These are phyloP conservation scores for Zancudomyces culisetae DNA, from an alignment of 371 early-diverging fungal species.

Conservation along the genomic window DNA sequence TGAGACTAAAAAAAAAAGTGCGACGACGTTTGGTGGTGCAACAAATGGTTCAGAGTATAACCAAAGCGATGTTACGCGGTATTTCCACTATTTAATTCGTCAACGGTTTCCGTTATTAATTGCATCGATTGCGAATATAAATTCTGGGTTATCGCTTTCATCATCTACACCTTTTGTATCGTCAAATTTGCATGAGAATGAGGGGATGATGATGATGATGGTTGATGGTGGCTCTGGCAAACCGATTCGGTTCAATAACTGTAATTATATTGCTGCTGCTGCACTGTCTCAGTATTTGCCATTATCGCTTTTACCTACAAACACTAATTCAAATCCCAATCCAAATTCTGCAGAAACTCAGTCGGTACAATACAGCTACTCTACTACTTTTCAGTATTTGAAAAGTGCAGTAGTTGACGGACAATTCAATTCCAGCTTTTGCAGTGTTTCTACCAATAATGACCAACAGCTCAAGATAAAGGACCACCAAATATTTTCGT, in stretches of 20 bases:
- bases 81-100: neutral
- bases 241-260: neutral
- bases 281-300: neutral
- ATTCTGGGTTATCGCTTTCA: neutral
- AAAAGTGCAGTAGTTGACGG: neutral
- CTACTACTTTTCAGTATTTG: neutral
- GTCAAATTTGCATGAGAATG: neutral
- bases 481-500: neutral
- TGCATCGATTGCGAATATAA: neutral
- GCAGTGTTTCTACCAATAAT: neutral
- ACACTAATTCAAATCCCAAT: neutral
- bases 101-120: neutral
- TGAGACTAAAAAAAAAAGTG: too few species aligned
- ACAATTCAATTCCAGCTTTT: neutral
- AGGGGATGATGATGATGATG: neutral
- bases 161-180: neutral
- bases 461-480: too few species aligned
- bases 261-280: neutral
- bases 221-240: neutral
- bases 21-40: neutral
- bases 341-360: neutral
- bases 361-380: neutral
- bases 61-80: neutral
- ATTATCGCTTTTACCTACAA: neutral
- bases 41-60: neutral